Percentiles rank a stretch among this genome's conserved stretches.
Evolutionary conservation across 257 asterid genomes (phyloP).

Genomic region (Petunia axillaris): DNA sequence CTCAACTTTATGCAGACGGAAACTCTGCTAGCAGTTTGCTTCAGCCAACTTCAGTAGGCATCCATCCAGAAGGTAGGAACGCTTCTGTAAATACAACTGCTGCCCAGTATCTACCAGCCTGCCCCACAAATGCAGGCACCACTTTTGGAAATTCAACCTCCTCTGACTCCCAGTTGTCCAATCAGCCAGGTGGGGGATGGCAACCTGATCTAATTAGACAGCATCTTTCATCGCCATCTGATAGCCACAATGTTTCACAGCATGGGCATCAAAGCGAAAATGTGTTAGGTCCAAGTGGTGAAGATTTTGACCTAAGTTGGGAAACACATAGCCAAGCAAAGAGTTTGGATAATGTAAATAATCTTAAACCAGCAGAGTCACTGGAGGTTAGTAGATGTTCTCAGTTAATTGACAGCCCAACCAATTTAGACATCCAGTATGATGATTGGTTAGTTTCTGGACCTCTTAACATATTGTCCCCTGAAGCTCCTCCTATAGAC

Average conservation of each 20-base stretch:
- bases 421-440: conserved; percentile 34
- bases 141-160: conserved; percentile 27
- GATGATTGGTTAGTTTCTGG: conserved; percentile 47
- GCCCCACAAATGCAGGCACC: conserved; percentile 19
- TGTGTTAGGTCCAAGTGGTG: conserved; percentile 25
- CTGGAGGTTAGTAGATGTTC: conserved; percentile 27
- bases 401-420: conserved; percentile 38
- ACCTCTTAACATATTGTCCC: conserved; percentile 46
- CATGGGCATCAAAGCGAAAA: conserved; percentile 39
- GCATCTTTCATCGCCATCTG: not conserved
- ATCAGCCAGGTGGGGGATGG: conserved; percentile 35
- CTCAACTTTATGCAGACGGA: conserved; percentile 35
- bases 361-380: conserved; percentile 26
- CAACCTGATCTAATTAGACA: conserved; percentile 5
- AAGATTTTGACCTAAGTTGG: conserved; percentile 35
- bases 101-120: conserved; percentile 29
- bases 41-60: conserved; percentile 30
- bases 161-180: conserved; percentile 37
- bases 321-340: conserved; percentile 37
- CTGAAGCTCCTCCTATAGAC: conserved; percentile 45
- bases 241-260: conserved; percentile 35
- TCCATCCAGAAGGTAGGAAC: conserved; percentile 35
- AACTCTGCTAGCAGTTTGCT: conserved; percentile 32
- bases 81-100: conserved; percentile 26
- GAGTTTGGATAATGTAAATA: conserved; percentile 32